phyloP scores from a whole-genome alignment of 192 early-diverging fungal genomes.

The Coemansia erecta region DNA sequence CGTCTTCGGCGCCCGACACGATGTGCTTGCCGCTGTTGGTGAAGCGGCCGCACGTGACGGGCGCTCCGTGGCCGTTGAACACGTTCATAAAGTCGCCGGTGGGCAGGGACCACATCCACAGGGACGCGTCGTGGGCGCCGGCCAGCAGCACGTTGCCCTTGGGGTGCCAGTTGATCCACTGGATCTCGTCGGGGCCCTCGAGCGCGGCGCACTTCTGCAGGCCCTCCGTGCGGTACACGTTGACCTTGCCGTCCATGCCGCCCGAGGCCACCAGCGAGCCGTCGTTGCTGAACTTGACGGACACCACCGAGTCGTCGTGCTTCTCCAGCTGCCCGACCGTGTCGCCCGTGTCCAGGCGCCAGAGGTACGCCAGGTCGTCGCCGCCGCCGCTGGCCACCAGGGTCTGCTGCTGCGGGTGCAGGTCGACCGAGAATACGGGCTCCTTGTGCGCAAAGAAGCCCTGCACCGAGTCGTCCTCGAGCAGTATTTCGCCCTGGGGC shows the following conservation, averaged over 20 bases:
- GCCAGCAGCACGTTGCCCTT: slow-evolving; percentile 86
- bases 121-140: slow-evolving; percentile 81
- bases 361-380: slow-evolving; percentile 89
- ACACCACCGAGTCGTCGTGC: slow-evolving; percentile 85
- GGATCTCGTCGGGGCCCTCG: slow-evolving; percentile 89
- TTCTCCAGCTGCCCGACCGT: slow-evolving; percentile 62
- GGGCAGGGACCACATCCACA: slow-evolving; percentile 98
- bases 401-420: slow-evolving; percentile 70
- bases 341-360: slow-evolving; percentile 82
- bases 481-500: slow-evolving; percentile 20
- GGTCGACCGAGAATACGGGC: slow-evolving; percentile 80
- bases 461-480: slow-evolving; percentile 82
- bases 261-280: slow-evolving; percentile 85
- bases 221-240: slow-evolving; percentile 42
- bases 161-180: slow-evolving; percentile 97
- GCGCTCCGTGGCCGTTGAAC: slow-evolving; percentile 82
- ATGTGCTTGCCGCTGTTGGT: slow-evolving; percentile 88
- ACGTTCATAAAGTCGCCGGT: slow-evolving; percentile 90
- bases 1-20: slow-evolving; percentile 82
- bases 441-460: slow-evolving; percentile 91
- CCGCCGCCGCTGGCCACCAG: slow-evolving; percentile 85
- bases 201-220: slow-evolving; percentile 45
- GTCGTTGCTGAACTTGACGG: slow-evolving; percentile 77
- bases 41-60: slow-evolving; percentile 86
- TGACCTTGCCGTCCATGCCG: slow-evolving; percentile 94